Base-by-base conservation (phyloP, 345 rosid genomes). In the Dimocarpus longan region DNA sequence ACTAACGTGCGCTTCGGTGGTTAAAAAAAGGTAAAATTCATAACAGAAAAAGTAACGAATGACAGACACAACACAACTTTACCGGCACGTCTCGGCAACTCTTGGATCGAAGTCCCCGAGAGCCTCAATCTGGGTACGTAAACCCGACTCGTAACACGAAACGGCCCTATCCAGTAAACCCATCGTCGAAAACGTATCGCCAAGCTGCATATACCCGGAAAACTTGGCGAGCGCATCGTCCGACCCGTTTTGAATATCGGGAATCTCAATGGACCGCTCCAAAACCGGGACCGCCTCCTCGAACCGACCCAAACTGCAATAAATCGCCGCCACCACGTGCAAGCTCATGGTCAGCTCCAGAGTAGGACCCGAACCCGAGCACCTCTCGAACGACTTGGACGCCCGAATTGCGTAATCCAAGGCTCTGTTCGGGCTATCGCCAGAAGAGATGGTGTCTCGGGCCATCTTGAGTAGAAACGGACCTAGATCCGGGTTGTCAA, bases 171-270 rank as follows among this genome's bases (percentile, higher is more conserved):
- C 90, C 76, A 84, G 19, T 18, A 79, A 84, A n/a, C 92, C 90
- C 69, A 87, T 76, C 80, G 84, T 78, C 0, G 87, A 82, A 75
- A 74, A 89, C 70, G 89, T 87, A 70, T 89, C 92, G 0, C 92
- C 92, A 1, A 89, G 86, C 78, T 87, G 89, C 92, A 87, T 84
- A 6, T 65, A 81, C 64, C 89, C 92, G n/a, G 90, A 78, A 73
- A 89, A 89, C 72, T 79, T 83, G 5, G 90, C 87, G 60, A 89
- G 75, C 22, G 89, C 87, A 66, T 81, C 82, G 71, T 87, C 88
- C 65, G 80, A 43, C 60, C 85, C 86, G 59, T 59, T 54, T 48
- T 59, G 56, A 15, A 42, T 13, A 76, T 77, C 83, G 71, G 72
- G 57, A 5, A 83, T 73, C 59, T 79, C 80, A 46, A 87, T 76